Base-by-base conservation (phyloP, 768 basidiomycete genomes). In the Amanita muscaria region DNA sequence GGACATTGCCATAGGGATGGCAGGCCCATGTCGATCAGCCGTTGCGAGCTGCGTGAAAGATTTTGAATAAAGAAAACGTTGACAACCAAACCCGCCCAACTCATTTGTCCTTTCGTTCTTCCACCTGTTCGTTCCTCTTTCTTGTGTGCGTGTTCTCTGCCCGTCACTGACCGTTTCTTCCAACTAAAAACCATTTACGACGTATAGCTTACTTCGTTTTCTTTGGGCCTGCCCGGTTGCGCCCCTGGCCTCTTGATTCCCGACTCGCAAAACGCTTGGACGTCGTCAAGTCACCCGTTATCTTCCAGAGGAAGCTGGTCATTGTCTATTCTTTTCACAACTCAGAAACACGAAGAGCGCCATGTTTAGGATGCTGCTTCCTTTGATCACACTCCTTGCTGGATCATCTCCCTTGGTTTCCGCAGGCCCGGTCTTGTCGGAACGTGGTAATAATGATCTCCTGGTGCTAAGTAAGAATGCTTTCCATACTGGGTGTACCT, bases 171-270 rank as follows among this genome's bases (percentile, higher is more conserved):
- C 25, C 27, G 1, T 18, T 0, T 24, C n/a, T n/a, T 39, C 1
- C n/a, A n/a, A 27, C 15, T 18, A 5, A 12, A 29, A 29, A 6
- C 12, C 27, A 29, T 29, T 29, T 6, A 6, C 27, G 27, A 12
- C 12, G 6, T 70, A 66, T 62, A 29, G 27, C 27, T 76, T 68
- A 65, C 70, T 12, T 29, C 12, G n/a, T 29, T 40, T 27, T 3
- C 29, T 29, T 22, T 30, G 74, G 80, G 79, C 72, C 67, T 76
- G 81, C 81, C 80, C 67, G 79, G 81, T 70, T 65, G 83, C 80
- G 71, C 76, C 68, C 74, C 67, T 73, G 65, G 67, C 66, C 62
- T 50, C 63, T 59, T 58, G 55, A 62, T 56, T 53, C 56, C 55
- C 50, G 57, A 59, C 60, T 53, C 54, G 62, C 59, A 49, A 60